Evolutionary conservation across 768 basidiomycete genomes (phyloP).

Genomic region (Cyathus striatus): DNA sequence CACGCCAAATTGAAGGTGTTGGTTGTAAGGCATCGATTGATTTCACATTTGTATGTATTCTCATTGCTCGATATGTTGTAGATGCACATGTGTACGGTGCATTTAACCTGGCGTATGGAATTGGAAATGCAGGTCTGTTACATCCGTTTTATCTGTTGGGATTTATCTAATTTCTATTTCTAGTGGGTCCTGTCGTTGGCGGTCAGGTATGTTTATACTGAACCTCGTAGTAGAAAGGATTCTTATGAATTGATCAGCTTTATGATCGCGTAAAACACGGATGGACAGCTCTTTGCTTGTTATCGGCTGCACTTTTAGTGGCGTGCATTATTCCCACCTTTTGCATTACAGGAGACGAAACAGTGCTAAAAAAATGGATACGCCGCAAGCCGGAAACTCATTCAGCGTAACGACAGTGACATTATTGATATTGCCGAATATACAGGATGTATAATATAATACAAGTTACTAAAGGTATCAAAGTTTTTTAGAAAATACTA

Average conservation of each 20-base stretch:
- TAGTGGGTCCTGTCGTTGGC: conserved; percentile 68
- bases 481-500: too few species aligned
- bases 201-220: conserved; percentile 45
- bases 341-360: conserved; percentile 45
- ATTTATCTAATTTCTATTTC: neutral
- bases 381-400: too few species aligned
- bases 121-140: conserved; percentile 54
- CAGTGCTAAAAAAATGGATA: conserved; percentile 17
- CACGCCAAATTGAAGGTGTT: conserved; percentile 52
- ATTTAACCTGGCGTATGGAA: conserved; percentile 67
- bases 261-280: conserved; percentile 52
- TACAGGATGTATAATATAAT: too few species aligned
- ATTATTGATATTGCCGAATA: too few species aligned
- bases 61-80: conserved; percentile 17
- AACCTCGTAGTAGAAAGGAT: neutral
- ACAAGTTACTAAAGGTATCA: too few species aligned
- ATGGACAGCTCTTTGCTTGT: conserved; percentile 54
- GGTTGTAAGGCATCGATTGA: conserved; percentile 67
- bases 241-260: conserved; percentile 32
- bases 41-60: neutral
- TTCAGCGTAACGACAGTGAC: too few species aligned
- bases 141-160: neutral
- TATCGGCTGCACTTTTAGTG: conserved; percentile 38
- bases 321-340: conserved; percentile 33
- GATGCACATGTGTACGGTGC: conserved; percentile 74